Percentiles rank a stretch among this genome's conserved stretches.
Evolutionary conservation across 129 eudicot genomes (phyloP).

Genomic region (Artemisia tridentata): DNA sequence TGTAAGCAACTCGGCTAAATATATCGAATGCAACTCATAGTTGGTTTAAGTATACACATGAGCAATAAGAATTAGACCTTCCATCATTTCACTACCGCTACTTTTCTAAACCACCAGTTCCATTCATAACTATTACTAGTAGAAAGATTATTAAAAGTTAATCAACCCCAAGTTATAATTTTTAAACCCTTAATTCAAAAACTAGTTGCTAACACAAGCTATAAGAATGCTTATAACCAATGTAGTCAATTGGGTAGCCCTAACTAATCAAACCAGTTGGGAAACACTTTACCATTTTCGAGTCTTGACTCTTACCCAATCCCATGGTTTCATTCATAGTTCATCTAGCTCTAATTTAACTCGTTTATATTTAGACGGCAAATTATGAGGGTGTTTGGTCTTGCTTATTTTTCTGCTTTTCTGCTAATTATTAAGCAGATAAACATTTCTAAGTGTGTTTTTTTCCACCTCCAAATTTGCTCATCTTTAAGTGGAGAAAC

Average conservation of each 20-base stretch:
- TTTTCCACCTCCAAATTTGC: no score
- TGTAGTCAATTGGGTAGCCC: background rate
- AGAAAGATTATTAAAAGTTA: background rate
- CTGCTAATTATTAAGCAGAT: no score
- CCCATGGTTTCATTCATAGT: slow-evolving; percentile 6
- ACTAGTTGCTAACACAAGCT: background rate
- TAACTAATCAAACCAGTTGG: background rate
- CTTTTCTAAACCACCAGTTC: background rate
- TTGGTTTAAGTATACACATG: background rate
- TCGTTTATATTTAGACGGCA: background rate
- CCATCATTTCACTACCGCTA: background rate
- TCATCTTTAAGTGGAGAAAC: no score
- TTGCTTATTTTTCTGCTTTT: no score
- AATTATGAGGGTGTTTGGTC: no score
- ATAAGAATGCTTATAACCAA: background rate
- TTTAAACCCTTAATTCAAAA: background rate
- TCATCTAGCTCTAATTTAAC: background rate
- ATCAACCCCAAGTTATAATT: background rate
- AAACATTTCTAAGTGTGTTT: no score
- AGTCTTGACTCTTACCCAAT: slow-evolving; percentile 5
- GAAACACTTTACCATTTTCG: background rate
- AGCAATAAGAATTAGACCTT: background rate
- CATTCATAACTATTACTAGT: background rate
- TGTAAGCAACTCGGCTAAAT: no score
- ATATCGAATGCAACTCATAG: no score